Evolutionary conservation across 1,139 yeast species (phyloP).

Genomic region (Suhomyces panamericanus): DNA sequence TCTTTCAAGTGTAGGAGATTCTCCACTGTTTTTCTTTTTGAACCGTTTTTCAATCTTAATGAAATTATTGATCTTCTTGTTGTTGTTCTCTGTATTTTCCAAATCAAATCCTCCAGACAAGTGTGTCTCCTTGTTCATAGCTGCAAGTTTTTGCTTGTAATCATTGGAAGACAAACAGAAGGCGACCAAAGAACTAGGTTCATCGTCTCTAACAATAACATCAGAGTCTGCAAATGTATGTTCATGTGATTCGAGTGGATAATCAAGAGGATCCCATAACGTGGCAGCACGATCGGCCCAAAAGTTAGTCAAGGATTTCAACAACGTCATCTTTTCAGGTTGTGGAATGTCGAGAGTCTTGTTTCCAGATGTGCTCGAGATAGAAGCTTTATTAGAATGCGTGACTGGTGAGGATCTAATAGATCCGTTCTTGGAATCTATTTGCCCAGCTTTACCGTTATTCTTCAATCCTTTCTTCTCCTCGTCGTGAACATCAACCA

Average conservation of each 20-base stretch:
- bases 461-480: conserved; percentile 11
- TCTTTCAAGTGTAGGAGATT: conserved; percentile 48
- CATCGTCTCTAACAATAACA: conserved; percentile 93
- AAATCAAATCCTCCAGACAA: conserved; percentile 18
- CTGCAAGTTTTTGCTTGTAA: conserved; percentile 64
- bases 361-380: conserved; percentile 1
- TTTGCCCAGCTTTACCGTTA: not conserved
- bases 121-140: conserved; percentile 32
- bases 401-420: not conserved
- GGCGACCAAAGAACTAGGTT: conserved; percentile 92
- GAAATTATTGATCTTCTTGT: conserved; percentile 40
- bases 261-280: conserved; percentile 88
- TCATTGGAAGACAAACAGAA: conserved; percentile 86
- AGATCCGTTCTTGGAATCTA: conserved; percentile 1
- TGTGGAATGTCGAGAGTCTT: conserved; percentile 34
- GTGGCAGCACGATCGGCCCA: conserved; percentile 99
- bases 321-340: conserved; percentile 71
- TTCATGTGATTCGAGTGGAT: conserved; percentile 78
- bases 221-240: conserved; percentile 94
- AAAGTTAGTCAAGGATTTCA: conserved; percentile 83
- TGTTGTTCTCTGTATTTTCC: conserved; percentile 28
- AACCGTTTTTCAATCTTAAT: conserved; percentile 47
- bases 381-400: conserved; percentile 1
- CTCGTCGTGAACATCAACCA: conserved; percentile 53
- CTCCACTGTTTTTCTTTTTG: conserved; percentile 33